Evolutionary conservation across 768 basidiomycete species (phyloP), one percentile per base, ranked within the genome.

Genomic region (Tephrocybe sp.): DNA sequence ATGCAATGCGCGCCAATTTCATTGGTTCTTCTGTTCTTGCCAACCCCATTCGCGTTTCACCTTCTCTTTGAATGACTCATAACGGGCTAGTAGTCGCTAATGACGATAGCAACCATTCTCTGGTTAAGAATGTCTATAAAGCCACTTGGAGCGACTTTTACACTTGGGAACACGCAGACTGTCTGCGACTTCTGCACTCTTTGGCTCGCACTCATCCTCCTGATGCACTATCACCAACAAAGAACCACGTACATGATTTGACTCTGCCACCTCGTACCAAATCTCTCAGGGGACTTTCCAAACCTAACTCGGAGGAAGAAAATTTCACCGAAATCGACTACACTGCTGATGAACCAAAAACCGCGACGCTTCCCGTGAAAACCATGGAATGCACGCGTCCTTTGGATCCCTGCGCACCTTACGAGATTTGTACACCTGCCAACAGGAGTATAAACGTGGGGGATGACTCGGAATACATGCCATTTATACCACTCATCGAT

Each of bases 401-500:
- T 8, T 39, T 60, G 7, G 44, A 45, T 13, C 58, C 64, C 1
- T 64, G 61, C 55, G 69, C 78, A 0, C 55, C 62, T 5, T 87
- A 88, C 58, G 83, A 86, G 55, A 68, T 73, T 1, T 86, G 83
- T 58, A 69, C 82, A 2, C 80, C 84, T 1, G 53, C 72, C 2
- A 55, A 60, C 9, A 70, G 73, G 38, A 83, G 70, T 38, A 66
- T 82, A 13, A 70, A 74, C 37, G 67, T 70, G 15, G 84, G 81
- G 3, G 85, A 87, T 51, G 86, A 87, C 50, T 66, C 79, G 5
- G 69, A 73, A 51, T 62, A 67, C 18, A 75, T 87, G 72, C 70
- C 72, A 2, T 89, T 86, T 60, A 63, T 86, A 5, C 85, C 86
- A 1, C 80, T 79, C 44, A 71, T 78, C 0, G 85, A 89, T 56